Base-by-base conservation (phyloP, 345 rosid species). In the Melaleuca quinquenervia region DNA sequence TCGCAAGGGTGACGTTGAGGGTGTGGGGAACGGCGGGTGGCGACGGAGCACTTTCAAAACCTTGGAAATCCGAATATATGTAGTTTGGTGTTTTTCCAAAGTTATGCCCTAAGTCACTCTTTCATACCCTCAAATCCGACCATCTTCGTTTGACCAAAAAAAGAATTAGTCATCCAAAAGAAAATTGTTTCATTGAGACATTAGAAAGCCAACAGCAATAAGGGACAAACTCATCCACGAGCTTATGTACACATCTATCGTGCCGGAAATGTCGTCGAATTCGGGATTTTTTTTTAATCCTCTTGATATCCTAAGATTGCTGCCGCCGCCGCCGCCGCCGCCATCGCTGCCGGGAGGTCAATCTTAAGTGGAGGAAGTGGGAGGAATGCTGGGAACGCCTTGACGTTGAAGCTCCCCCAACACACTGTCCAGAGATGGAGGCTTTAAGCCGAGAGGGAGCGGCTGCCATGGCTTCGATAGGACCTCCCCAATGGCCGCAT, bases 391-490 rank as follows among this genome's bases (percentile, higher is more conserved):
- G 14, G 95, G 85, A 82, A 95, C 83, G 82, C 98, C 99, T 87
- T 93, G 95, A 15, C 92, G 91, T 54, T 96, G 98, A 83, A 97
- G 90, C 89, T 94, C 99, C 84, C 85, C 92, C 87, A 92, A 41
- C 20, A 96, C 98, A 24, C 96, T 83, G 18, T 95, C 97, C 0
- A 89, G 45, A 2, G 99, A 92, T 11, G 94, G 99, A 27, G 98
- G 95, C 86, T 94, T 95, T 27, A 95, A 88, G 32, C 96, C 95
- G 0, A 97, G 92, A 74, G 98, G 98, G 84, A 96, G 98, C 29
- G 98, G 96, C 89, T 89, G 90, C 96, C 96, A 92, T 86, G 98
- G 98, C 85, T 97, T 95, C 7, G 92, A 83, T 87, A 97, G 89
- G 85, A 91, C 98, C 88, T 95, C 98, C 88, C 90, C 95, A 3